These are phyloP conservation scores for Microascus cirrosus DNA, from an alignment of 2,329 filamentous ascomycete genomes.

Conservation along the genomic window DNA sequence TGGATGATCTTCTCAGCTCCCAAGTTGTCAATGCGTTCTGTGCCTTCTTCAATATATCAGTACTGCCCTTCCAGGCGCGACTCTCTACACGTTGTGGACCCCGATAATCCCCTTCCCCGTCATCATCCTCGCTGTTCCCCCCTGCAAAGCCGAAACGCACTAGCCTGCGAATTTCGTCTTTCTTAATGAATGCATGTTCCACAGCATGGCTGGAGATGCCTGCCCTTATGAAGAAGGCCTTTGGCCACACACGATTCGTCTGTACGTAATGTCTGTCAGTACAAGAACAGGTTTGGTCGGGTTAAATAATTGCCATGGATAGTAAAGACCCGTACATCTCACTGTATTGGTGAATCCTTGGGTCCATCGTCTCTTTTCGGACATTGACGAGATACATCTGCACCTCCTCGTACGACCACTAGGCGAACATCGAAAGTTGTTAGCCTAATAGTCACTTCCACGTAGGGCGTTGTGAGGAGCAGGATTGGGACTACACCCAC, in stretches of 20 bases:
- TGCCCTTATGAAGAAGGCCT: background rate
- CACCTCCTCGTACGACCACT: slow-evolving; percentile 13
- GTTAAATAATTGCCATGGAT: background rate
- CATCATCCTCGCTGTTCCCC: too few species aligned
- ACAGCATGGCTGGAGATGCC: too few species aligned
- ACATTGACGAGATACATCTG: slow-evolving; percentile 20
- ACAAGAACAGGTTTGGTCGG: background rate
- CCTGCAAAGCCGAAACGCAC: too few species aligned
- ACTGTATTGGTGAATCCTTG: slow-evolving; percentile 17
- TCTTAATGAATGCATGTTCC: too few species aligned
- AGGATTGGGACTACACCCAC: slow-evolving; percentile 10
- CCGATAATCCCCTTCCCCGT: too few species aligned
- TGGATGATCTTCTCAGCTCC: too few species aligned
- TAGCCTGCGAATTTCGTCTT: too few species aligned
- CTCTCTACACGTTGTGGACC: too few species aligned
- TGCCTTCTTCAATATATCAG: too few species aligned
- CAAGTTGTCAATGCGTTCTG: too few species aligned
- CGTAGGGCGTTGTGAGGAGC: background rate
- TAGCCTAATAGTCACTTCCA: background rate
- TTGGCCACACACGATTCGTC: background rate
- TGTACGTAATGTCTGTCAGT: background rate
- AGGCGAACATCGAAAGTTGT: background rate
- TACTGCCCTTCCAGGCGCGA: too few species aligned
- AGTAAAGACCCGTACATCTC: slow-evolving; percentile 1
- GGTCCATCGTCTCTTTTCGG: slow-evolving; percentile 18